A percentile compares a stretch with the other conserved stretches of the same genome.
phyloP scores from a whole-genome alignment of 768 basidiomycete genomes.

The Mycena vitilis region DNA sequence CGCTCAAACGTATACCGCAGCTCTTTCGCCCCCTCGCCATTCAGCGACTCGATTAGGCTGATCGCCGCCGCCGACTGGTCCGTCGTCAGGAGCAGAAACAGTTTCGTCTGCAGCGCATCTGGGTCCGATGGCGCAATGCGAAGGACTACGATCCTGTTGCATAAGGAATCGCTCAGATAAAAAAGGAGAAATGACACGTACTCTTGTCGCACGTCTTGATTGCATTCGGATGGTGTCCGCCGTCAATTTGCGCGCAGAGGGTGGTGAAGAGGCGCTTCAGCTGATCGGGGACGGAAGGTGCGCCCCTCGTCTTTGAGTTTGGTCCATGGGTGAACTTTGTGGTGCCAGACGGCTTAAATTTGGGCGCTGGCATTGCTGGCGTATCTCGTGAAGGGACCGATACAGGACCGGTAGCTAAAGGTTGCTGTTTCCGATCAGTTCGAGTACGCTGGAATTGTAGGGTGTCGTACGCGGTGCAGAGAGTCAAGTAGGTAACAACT shows the following conservation, averaged over 20 bases:
- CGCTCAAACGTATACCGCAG: constrained; percentile 64
- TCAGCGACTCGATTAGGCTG: constrained; percentile 58
- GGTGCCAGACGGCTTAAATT: constrained; percentile 9
- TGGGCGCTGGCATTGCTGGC: constrained; percentile 21
- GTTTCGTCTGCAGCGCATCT: constrained; percentile 85
- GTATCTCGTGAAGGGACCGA: not conserved
- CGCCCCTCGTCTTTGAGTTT: constrained; percentile 28
- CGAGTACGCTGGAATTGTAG: no score
- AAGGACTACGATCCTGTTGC: constrained; percentile 64
- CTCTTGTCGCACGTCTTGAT: constrained; percentile 95
- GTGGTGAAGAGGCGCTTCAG: constrained; percentile 78
- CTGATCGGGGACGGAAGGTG: constrained; percentile 48
- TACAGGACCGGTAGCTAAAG: not conserved
- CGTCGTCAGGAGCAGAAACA: constrained; percentile 89
- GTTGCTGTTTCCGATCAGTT: not conserved
- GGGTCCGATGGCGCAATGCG: constrained; percentile 70
- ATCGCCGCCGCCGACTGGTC: constrained; percentile 84
- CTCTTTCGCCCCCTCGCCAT: constrained; percentile 43
- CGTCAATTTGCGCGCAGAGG: constrained; percentile 89
- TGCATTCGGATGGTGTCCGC: constrained; percentile 87
- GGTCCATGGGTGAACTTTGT: constrained; percentile 23
- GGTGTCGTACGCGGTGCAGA: no score
- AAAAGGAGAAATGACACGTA: constrained; percentile 48
- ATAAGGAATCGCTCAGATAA: constrained; percentile 21
- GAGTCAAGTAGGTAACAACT: no score